Base-by-base conservation (phyloP, 2,329 filamentous ascomycete species). In the Grosmannia clavigera region DNA sequence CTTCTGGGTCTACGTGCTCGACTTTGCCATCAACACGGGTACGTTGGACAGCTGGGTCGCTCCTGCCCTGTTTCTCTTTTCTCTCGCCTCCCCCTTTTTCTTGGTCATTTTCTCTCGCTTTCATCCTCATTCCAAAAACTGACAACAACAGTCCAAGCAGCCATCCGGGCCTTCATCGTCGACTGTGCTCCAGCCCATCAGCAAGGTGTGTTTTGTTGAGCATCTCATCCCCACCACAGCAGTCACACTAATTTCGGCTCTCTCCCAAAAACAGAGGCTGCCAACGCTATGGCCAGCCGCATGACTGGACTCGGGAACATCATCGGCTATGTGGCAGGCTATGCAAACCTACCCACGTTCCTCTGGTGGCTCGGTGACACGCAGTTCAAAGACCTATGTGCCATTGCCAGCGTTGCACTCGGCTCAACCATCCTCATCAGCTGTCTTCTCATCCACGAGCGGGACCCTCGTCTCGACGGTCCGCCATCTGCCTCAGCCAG, bases 11-110 rank as follows among this genome's bases (percentile, higher is more conserved):
- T 97, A 95, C 72, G 78, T 94, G 57, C 80, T 97, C 57, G 92
- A 97, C 71, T 94, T 97, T 71, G 85, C 92, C 67, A 94, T 97
- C 75, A 97, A 97, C 73, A 94, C 92, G 60, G 86, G 85, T 88
- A 74, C 19, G 10, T 16, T 51, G 55, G 31, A 9, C 3, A 5
- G 4, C 22, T 29, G n/a, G 38, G 38, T 40, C 38, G 38, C 38
- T 40, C 38, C 38, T 40, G 3, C 38, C 14, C 14, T 40, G 12
- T 16, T 4, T 40, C 12, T 22, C 43, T 1, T 46, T 46, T 46
- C 43, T 19, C 43, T 46, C 19, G 3, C 16, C 43, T 14, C 4
- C 38, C 38, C 22, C 27, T n/a, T n/a, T 48, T 5, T n/a, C 46
- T 19, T 43, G 2, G 35, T 31, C 31, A 14, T 57, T 9, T 25